Base-by-base conservation (phyloP, 148 eudicot species). In the Pharnaceum exiguum region DNA sequence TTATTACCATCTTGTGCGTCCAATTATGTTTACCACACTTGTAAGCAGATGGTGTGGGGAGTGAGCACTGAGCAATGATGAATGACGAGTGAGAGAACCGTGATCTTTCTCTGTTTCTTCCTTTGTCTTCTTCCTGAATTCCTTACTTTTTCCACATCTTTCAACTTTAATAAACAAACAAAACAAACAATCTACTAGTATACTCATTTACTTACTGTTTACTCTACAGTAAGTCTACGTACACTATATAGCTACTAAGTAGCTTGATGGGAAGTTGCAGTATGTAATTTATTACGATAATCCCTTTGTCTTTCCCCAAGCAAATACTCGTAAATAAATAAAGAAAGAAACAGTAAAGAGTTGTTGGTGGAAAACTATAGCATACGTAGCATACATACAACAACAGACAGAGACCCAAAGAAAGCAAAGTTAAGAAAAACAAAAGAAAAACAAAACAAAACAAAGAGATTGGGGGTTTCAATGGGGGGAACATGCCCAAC, bases 401-500 rank as follows among this genome's bases (percentile, higher is more conserved):
- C n/a, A n/a, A n/a, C n/a, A n/a, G n/a, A 37, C 33, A 44, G 27
- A 48, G 7, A 25, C 5, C 0, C 13, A 33, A 19, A 21, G 12
- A 8, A 17, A 37, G 27, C 4, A 52, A 11, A 12, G 36, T 8
- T 22, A 5, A 27, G 2, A 28, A 46, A 32, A 16, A 29, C 19
- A 52, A 30, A 29, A 10, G 17, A 18, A 29, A 42, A 24, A 10
- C 31, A 1, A 17, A 52, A 10, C 26, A 53, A 53, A n/a, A 37
- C 47, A 35, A 2, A 38, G 22, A 60, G 47, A 51, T 53, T 37
- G 68, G 72, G 55, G 73, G 75, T 72, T 68, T 71, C 65, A 72
- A 55, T 67, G 48, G 56, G 62, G 82, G 84, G 66, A 62, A 82
- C 84, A 82, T 82, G 88, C 71, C 73, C 73, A 69, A 75, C 62